Base-by-base conservation (phyloP, 495 filamentous ascomycete species). In the Amorphotheca resinae region DNA sequence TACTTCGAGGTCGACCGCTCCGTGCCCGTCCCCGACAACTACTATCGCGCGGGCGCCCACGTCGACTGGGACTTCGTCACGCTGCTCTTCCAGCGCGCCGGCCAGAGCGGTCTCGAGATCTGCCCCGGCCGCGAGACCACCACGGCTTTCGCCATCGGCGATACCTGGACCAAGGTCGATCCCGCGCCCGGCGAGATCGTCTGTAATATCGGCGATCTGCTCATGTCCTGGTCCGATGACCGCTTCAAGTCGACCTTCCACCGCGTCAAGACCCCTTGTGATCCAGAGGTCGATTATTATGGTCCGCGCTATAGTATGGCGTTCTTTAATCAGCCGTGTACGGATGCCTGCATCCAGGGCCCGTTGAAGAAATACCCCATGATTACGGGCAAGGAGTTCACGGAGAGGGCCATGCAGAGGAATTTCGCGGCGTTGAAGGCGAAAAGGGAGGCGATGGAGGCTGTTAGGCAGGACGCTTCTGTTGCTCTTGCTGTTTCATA, bases 181-280 rank as follows among this genome's bases (percentile, higher is more conserved):
- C 67, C 73, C 0, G 55, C 52, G 2, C 65, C 62, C 0, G 76
- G 71, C 0, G 74, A 76, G 47, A 75, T 79, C 37, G 73, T 79
- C 9, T 79, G 74, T 48, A 83, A 80, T 51, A 79, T 81, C 44
- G 77, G 77, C 11, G 77, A 81, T 53, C 61, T 81, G 50, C 64
- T 83, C 21, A 80, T 34, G 76, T 70, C 65, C 11, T 81, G 78
- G 75, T 77, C 69, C 35, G 77, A 81, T 49, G 79, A 81, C 53
- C 67, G 76, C 22, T 79, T 82, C 59, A 80, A 80, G 58, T 75
- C 70, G 33, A 75, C 72, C 0, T 76, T 77, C 39, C 77, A 79
- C 25, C 25, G 25, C 5, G 25, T 28, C 22, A 72, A 72, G 59
- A 73, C 75, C 30, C 74, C 76, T 9, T 62, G 59, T 22, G 46